phyloP scores from a whole-genome alignment of 2,329 filamentous ascomycete genomes.

The Colletotrichum agaves region DNA sequence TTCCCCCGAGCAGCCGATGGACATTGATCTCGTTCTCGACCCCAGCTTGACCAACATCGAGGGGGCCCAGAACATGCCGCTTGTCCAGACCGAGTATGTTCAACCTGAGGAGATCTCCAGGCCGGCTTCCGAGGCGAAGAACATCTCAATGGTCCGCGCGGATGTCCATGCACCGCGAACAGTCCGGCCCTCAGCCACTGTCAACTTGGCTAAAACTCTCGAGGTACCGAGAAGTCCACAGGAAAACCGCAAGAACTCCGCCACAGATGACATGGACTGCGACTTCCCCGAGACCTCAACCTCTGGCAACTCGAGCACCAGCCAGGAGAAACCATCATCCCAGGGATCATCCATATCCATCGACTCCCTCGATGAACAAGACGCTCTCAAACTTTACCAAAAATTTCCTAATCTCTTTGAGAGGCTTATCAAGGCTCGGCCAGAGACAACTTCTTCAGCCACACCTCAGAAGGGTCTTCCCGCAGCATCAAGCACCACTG shows the following conservation, averaged over 20 bases:
- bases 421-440: constrained; percentile 43
- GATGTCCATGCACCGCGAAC: not conserved
- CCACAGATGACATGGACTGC: not conserved
- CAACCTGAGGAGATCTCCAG: constrained; percentile 24
- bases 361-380: constrained; percentile 7
- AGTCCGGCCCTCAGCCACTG: not conserved
- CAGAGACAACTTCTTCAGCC: constrained; percentile 34
- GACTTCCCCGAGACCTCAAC: not conserved
- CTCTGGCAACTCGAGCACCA: not conserved
- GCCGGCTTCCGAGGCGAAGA: not conserved
- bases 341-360: not conserved
- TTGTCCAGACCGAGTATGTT: constrained; percentile 5
- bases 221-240: not conserved
- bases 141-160: not conserved
- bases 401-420: constrained; percentile 48
- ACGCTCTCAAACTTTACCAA: constrained; percentile 40
- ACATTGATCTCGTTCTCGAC: constrained; percentile 23
- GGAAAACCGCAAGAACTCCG: not conserved
- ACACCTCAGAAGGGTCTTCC: not conserved
- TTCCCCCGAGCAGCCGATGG: constrained; percentile 25
- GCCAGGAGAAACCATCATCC: not conserved
- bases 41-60: constrained; percentile 13
- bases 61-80: not conserved
- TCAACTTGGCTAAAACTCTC: not conserved
- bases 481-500: not conserved